Evolutionary conservation across 331 rosid genomes (phyloP), one percentile per base, ranked within the genome.

Genomic region (Pyrus hybrid): DNA sequence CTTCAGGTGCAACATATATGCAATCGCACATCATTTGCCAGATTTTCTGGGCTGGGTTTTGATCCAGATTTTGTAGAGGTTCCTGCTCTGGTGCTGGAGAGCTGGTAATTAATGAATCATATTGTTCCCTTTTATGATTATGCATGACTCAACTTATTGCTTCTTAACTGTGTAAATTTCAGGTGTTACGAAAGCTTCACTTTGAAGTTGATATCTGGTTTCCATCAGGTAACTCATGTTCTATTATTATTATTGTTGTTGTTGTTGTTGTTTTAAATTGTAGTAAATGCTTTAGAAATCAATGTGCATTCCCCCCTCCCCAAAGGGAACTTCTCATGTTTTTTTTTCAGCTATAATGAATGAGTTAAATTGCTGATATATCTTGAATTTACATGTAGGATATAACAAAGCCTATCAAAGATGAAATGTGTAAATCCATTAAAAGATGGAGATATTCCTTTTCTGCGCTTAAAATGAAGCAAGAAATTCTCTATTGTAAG

Each of bases 41-140:
- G 97, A 84, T 79, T 94, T 80, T 94, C 97, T 78, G 99, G 99
- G 78, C 79, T 92, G 79, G 88, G 92, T 56, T 89, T 90, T 81
- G 99, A 92, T 84, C 96, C 97, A 18, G 99, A 94, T 82, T 90
- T 94, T 73, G 95, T 94, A 25, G 99, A 92, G 84, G 89, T 94
- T 67, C 97, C 97, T 76, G 90, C 97, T 83, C 92, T 80, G 74
- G 83, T 94, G 73, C 87, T 94, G 68, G 93, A 92, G 80, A 92
- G 90, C 88, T 94, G 93, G 99, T 94, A 83, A 80, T 64, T 66
- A 20, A 26, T 41, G 26, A 17, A 73, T 56, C 64, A 33, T 71
- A 23, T 56, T 49, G 64, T 72, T 76, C 74, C 61, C 80, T 61
- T 45, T 67, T 82, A 62, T 82, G 51, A 63, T 60, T 75, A 13